Base-by-base conservation (phyloP, 768 basidiomycete genomes). In the Russula brevipes region DNA sequence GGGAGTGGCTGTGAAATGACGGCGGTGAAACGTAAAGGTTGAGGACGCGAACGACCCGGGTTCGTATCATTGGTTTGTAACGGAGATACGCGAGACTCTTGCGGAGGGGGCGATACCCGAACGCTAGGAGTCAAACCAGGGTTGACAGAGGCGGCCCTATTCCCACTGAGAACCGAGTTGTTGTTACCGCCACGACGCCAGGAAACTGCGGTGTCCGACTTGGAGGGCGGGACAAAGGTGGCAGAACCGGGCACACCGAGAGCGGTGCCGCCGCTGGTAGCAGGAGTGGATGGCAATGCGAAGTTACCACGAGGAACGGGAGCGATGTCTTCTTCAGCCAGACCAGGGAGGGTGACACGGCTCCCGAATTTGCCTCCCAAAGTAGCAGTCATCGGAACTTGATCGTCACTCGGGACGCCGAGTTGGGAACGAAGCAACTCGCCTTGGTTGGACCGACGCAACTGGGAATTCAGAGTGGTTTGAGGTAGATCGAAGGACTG, bases 381-480 rank as follows among this genome's bases (percentile, higher is more conserved):
- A 46, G 85, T 80, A 52, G 91, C 89, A 35, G 89, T 88, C 91
- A 91, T 90, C 49, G 90, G 89, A 55, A 85, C 79, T 63, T 83
- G 82, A 47, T 87, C 86, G 51, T 85, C 83, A 39, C 72, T 69
- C 66, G 59, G 69, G 57, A 83, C 74, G 54, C 83, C 81, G 49
- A 86, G 77, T 71, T 85, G 86, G 44, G 85, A 76, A 54, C 81
- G 81, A 49, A 86, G 78, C 59, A 83, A 82, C 63, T 90, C 89
- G 14, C 81, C 83, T 71, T 89, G 89, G 68, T 78, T 84, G 59
- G 82, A 80, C 66, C 88, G 86, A 66, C 89, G 88, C 70, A 81
- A 75, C 69, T 87, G 83, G 4, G 80, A 80, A 67, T 77, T 82
- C 62, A 81, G 70, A 38, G 83, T 74, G 47, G 79, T 78, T 57